phyloP scores from a whole-genome alignment of 345 rosid species.

The Gynandropsis gynandra region DNA sequence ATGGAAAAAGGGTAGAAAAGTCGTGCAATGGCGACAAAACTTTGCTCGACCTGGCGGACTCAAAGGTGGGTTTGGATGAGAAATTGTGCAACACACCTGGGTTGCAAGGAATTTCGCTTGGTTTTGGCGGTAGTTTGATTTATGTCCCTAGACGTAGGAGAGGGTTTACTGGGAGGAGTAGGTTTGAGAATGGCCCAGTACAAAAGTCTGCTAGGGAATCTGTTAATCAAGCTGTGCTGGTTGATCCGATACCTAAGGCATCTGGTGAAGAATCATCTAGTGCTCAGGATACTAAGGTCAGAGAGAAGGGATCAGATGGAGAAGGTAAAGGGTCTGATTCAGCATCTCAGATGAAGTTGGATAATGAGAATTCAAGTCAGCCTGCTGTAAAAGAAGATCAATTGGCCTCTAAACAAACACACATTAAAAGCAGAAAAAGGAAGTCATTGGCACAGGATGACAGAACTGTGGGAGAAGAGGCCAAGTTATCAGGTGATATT shows the following conservation, averaged over 20 bases:
- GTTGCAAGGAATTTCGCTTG: constrained; percentile 39
- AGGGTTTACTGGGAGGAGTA: constrained; percentile 67
- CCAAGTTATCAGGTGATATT: constrained; percentile 33
- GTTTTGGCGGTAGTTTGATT: constrained; percentile 41
- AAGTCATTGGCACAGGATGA: constrained; percentile 29
- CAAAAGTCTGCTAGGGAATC: constrained; percentile 35
- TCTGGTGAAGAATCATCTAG: constrained; percentile 29
- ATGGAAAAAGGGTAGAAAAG: constrained; percentile 40
- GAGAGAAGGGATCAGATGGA: constrained; percentile 30
- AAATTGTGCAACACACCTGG: constrained; percentile 32
- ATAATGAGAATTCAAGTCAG: constrained; percentile 29
- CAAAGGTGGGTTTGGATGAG: constrained; percentile 34
- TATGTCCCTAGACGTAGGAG: constrained; percentile 81
- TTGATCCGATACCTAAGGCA: constrained; percentile 32
- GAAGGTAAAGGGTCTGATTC: constrained; percentile 32
- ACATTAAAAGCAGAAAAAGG: constrained; percentile 48
- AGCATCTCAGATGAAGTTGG: constrained; percentile 33
- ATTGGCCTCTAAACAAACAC: constrained; percentile 27
- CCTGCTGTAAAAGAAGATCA: constrained; percentile 31
- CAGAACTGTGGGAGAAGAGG: constrained; percentile 29
- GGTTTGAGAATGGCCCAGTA: constrained; percentile 39
- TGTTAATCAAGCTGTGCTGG: constrained; percentile 29
- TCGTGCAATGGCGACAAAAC: constrained; percentile 39
- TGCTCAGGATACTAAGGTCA: constrained; percentile 30
- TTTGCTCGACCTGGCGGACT: constrained; percentile 33